These are phyloP conservation scores for Lentinula edodes DNA, from an alignment of 768 basidiomycete genomes.

Conservation along the genomic window DNA sequence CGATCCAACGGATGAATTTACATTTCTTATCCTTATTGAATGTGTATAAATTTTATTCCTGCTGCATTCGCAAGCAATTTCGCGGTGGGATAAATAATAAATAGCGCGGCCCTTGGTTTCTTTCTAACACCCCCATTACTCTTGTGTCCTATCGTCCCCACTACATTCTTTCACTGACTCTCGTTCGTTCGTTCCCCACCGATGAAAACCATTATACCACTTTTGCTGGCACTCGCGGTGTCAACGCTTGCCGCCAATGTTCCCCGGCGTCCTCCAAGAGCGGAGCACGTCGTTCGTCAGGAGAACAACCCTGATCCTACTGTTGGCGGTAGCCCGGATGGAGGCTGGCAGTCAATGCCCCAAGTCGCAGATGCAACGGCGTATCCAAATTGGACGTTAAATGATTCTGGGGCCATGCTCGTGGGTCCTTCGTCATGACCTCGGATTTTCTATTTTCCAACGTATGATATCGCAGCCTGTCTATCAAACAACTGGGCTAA, in stretches of 20 bases:
- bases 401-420: conserved; percentile 1
- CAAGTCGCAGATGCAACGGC: conserved; percentile 3
- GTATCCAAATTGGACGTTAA: conserved; percentile 5
- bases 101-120: no score
- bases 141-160: not conserved
- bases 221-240: not conserved
- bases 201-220: not conserved
- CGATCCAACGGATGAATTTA: no score
- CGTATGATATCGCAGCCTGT: conserved; percentile 5
- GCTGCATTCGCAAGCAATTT: no score
- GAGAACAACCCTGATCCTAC: conserved; percentile 3
- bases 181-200: not conserved
- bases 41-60: no score
- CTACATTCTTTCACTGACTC: not conserved
- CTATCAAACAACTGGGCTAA: conserved; percentile 7
- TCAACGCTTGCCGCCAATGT: not conserved
- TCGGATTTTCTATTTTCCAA: no score
- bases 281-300: not conserved
- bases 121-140: no score
- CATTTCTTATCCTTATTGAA: no score
- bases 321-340: conserved; percentile 3
- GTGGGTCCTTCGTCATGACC: not conserved
- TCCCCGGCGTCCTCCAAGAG: not conserved
- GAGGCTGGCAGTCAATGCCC: conserved; percentile 6
- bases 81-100: no score